These are phyloP conservation scores for Wickerhamomyces strasburgensis DNA, from an alignment of 805 yeast species.

Conservation along the genomic window DNA sequence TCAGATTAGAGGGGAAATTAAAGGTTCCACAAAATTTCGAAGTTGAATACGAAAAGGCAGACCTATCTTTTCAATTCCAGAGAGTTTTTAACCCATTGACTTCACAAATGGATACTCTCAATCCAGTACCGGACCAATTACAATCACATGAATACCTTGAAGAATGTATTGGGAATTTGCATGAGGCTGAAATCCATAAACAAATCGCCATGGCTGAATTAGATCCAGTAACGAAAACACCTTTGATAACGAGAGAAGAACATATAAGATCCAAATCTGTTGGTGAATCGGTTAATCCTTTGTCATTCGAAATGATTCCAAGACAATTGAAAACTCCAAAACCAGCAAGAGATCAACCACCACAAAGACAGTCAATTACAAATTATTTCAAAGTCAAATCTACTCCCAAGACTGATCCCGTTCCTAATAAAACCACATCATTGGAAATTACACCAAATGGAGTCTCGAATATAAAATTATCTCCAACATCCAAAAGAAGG, in stretches of 20 bases:
- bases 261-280: background rate
- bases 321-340: background rate
- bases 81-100: slow-evolving; percentile 72
- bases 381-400: background rate
- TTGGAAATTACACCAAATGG: too few relatives aligned
- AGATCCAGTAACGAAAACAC: slow-evolving; percentile 46
- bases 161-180: slow-evolving; percentile 35
- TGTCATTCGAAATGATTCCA: background rate
- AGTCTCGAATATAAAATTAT: slow-evolving; percentile 5
- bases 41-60: slow-evolving; percentile 60
- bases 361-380: background rate
- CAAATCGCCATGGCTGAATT: slow-evolving; percentile 60
- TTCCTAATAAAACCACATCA: background rate
- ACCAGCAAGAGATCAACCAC: background rate
- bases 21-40: slow-evolving; percentile 53
- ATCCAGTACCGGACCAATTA: slow-evolving; percentile 42
- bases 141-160: slow-evolving; percentile 26
- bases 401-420: background rate
- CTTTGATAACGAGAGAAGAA: slow-evolving; percentile 18
- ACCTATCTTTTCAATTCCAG: slow-evolving; percentile 76
- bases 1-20: slow-evolving; percentile 56
- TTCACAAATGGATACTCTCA: slow-evolving; percentile 49
- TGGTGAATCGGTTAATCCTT: background rate
- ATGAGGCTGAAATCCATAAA: slow-evolving; percentile 42
- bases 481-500: slow-evolving; percentile 22